phyloP scores from a whole-genome alignment of 2,329 filamentous ascomycete species.

The Neoscytalidium dimidiatum region DNA sequence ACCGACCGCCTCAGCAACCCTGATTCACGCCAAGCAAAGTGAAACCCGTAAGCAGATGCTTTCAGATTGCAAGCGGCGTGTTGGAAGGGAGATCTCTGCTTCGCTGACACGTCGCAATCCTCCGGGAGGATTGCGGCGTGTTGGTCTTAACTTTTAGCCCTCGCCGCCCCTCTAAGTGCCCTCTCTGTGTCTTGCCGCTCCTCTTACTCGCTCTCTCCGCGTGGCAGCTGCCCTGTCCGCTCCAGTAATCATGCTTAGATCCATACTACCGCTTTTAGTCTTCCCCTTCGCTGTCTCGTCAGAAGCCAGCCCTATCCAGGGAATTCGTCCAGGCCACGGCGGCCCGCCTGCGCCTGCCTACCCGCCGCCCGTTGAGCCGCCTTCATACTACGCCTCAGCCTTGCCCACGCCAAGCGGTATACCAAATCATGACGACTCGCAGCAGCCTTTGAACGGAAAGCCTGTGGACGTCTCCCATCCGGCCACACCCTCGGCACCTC shows the following conservation, averaged over 20 bases:
- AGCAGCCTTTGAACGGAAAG: not conserved
- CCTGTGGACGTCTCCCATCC: not conserved
- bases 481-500: not conserved
- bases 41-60: slow-evolving; percentile 7
- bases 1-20: not conserved
- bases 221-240: not conserved
- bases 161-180: not conserved
- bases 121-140: not conserved
- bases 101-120: not conserved
- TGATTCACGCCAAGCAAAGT: slow-evolving; percentile 1
- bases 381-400: not conserved
- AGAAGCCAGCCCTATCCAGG: not conserved
- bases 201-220: not conserved
- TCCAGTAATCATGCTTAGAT: not conserved
- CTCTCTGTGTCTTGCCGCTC: not conserved
- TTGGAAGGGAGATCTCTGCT: not conserved
- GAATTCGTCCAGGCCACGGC: slow-evolving; percentile 16
- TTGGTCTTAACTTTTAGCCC: not conserved
- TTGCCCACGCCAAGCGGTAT: not conserved
- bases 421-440: not conserved
- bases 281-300: not conserved
- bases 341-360: not conserved
- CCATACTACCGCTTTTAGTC: not conserved
- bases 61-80: slow-evolving; percentile 3
- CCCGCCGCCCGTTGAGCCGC: not conserved